These are phyloP conservation scores for Crassisporium funariophilum DNA, from an alignment of 768 basidiomycete species.

Conservation along the genomic window DNA sequence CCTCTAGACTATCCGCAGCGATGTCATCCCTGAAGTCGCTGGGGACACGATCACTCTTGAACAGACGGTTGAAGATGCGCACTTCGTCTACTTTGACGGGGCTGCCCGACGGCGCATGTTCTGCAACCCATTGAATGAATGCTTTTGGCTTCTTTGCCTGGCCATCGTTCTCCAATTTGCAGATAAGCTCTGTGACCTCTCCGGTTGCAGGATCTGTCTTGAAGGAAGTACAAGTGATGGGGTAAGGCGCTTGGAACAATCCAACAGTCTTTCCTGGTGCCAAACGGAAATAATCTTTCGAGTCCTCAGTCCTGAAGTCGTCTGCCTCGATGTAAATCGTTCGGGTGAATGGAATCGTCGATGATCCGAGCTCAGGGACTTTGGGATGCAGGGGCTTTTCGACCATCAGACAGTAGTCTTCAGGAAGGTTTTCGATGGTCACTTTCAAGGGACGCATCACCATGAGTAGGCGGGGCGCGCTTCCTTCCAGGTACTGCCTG, in stretches of 20 bases:
- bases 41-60: slow-evolving; percentile 90
- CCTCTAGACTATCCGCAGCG: slow-evolving; percentile 77
- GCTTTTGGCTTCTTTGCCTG: slow-evolving; percentile 81
- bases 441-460: slow-evolving; percentile 89
- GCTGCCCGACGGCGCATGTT: slow-evolving; percentile 74
- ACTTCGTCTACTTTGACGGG: slow-evolving; percentile 89
- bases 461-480: slow-evolving; percentile 88
- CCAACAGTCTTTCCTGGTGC: slow-evolving; percentile 98
- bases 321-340: slow-evolving; percentile 90
- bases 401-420: slow-evolving; percentile 80
- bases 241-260: slow-evolving; percentile 88
- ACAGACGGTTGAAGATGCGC: slow-evolving; percentile 89
- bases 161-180: slow-evolving; percentile 73
- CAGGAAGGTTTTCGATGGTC: slow-evolving; percentile 86
- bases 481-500: slow-evolving; percentile 85
- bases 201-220: slow-evolving; percentile 74
- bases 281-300: slow-evolving; percentile 95
- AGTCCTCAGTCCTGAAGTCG: slow-evolving; percentile 91
- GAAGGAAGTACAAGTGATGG: slow-evolving; percentile 92
- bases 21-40: slow-evolving; percentile 85
- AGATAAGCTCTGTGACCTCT: slow-evolving; percentile 76
- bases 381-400: slow-evolving; percentile 96
- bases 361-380: slow-evolving; percentile 81
- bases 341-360: slow-evolving; percentile 82
- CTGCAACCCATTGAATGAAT: slow-evolving; percentile 97